Evolutionary conservation across 2,329 filamentous ascomycete species (phyloP), one percentile per base, ranked within the genome.

Genomic region (Penicillium sp.): DNA sequence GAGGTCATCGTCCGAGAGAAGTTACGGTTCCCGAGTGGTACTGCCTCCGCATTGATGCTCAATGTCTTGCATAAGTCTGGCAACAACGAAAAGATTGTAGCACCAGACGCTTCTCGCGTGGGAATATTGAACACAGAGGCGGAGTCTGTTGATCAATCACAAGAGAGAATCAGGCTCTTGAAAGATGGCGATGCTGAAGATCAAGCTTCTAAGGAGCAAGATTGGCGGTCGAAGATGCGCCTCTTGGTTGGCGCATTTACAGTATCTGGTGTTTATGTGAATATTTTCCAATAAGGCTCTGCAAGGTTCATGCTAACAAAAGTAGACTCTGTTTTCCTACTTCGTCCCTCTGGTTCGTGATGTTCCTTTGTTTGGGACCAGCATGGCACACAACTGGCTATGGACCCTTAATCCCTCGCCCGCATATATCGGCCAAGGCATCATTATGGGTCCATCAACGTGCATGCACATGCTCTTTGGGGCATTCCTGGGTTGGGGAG

Each of bases 341-440:
- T 99, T 99, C 72, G 79, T 97, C 49, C 94, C 94, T 0, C 78
- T 90, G 46, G 75, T 97, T 18, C 87, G 91, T 51, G 88, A 90
- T 61, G 78, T 99, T n/a, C 94, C 94, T 0, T 78, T 99, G 26
- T 90, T 97, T 62, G 94, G 94, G 0, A 75, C 81, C 0, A 74
- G 82, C 2, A 82, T 95, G 7, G 91, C 91, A 0, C 76, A 83
- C 1, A 84, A 84, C 2, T 99, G 93, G 93, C 82, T 97, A 1
- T 99, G 94, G 94, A 94, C 90, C 0, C 78, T 99, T 7, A 99
- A 99, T 62, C 94, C 94, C 0, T 97, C 91, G 42, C 87, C 96
- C n/a, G 94, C 94, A 2, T 99, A 99, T 70, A 86, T 97, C 26
- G 94, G 94, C 0, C 94, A 99, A 74, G 94, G 94, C 10, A 95